phyloP scores from a whole-genome alignment of 176 grass and related monocot genomes.

The Echinochloa phyllopogon region DNA sequence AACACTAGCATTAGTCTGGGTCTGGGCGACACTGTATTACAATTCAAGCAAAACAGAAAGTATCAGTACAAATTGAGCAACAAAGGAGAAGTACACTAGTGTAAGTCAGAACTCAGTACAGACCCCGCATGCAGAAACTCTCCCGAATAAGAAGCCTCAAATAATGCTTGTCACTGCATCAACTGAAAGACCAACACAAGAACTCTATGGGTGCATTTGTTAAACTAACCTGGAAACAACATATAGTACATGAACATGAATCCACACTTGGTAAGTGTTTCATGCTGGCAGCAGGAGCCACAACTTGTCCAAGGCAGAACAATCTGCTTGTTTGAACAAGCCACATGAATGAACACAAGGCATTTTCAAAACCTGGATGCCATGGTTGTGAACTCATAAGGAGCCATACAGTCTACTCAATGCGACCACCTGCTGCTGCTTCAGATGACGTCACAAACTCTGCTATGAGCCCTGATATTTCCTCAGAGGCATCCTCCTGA shows the following conservation, averaged over 20 bases:
- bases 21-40: background rate
- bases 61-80: background rate
- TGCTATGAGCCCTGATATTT: conserved; percentile 52
- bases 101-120: conserved; percentile 2
- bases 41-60: background rate
- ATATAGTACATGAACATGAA: background rate
- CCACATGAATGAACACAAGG: background rate
- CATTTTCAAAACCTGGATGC: conserved; percentile 20
- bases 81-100: background rate
- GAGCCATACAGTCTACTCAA: conserved; percentile 2
- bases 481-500: conserved; percentile 59
- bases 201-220: background rate
- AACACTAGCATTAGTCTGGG: background rate
- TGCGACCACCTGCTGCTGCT: background rate
- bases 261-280: background rate
- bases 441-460: conserved; percentile 55
- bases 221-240: background rate
- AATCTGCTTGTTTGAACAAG: background rate
- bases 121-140: background rate
- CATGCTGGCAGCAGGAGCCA: background rate
- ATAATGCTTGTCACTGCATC: conserved; percentile 8
- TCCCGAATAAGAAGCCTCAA: background rate
- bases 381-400: conserved; percentile 27
- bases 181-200: conserved; percentile 1
- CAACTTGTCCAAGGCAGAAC: background rate